A percentile compares a stretch with the other conserved stretches of the same genome.
phyloP scores from a whole-genome alignment of 306 rosid species.

The Trichosanthes cucumerina region DNA sequence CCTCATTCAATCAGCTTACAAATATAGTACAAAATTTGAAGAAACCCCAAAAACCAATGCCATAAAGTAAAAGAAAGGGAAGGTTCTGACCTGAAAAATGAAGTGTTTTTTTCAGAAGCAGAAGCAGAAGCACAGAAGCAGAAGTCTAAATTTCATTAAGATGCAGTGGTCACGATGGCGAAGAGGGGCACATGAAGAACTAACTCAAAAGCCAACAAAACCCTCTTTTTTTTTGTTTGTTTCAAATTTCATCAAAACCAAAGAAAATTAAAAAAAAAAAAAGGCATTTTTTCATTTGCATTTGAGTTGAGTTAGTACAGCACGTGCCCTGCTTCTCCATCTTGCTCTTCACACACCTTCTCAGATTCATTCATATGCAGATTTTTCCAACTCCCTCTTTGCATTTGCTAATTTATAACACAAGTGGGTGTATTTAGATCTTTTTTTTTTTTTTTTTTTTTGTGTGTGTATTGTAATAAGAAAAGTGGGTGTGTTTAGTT shows the following conservation, averaged over 20 bases:
- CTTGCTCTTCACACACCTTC: conserved; percentile 71
- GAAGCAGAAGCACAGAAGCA: neutral
- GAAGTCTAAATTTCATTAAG: conserved; percentile 6
- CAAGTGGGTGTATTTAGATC: no score
- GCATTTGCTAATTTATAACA: neutral
- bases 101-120: neutral
- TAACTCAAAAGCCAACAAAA: conserved; percentile 31
- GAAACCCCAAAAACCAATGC: neutral
- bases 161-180: conserved; percentile 90
- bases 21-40: neutral
- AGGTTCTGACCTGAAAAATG: neutral
- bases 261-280: neutral
- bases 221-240: neutral
- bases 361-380: neutral
- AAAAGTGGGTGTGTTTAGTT: neutral
- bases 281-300: neutral
- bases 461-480: neutral
- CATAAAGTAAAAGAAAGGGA: neutral
- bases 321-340: conserved; percentile 99
- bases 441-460: no score
- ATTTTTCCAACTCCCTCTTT: neutral
- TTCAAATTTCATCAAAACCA: neutral
- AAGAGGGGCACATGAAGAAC: conserved; percentile 99
- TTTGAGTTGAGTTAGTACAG: conserved; percentile 52
- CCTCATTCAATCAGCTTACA: neutral